phyloP scores from a whole-genome alignment of 768 basidiomycete species.

The Pleurotus platypus region DNA sequence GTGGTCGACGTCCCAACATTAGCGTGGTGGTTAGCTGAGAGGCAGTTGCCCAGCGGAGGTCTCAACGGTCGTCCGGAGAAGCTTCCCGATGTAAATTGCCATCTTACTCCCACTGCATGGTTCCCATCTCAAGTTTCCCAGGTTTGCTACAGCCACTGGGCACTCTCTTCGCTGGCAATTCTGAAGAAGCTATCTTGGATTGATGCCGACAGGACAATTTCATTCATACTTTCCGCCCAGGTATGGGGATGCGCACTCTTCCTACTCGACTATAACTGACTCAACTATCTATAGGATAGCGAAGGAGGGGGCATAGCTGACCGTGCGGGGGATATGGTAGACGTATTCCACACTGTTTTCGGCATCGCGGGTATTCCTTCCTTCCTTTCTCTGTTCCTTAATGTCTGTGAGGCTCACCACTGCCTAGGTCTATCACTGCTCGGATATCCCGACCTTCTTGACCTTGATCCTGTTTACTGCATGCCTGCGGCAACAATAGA shows the following conservation, averaged over 20 bases:
- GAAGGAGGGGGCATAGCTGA: constrained; percentile 95
- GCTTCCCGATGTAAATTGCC: constrained; percentile 77
- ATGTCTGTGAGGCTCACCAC: no score
- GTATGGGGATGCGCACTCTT: constrained; percentile 30
- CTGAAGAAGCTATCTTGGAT: constrained; percentile 85
- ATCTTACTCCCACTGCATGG: neutral
- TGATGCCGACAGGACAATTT: constrained; percentile 68
- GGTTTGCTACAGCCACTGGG: constrained; percentile 99
- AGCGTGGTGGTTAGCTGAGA: constrained; percentile 91
- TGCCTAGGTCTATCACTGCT: constrained; percentile 75
- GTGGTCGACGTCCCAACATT: constrained; percentile 65
- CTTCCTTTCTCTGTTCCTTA: no score
- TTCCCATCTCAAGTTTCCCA: constrained; percentile 23
- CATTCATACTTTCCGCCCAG: constrained; percentile 88
- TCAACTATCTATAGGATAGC: constrained; percentile 52
- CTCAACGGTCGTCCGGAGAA: constrained; percentile 98
- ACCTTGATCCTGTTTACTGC: constrained; percentile 94
- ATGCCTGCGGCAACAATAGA: constrained; percentile 84
- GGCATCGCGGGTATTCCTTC: constrained; percentile 70
- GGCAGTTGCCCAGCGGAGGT: constrained; percentile 91
- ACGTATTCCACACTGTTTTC: constrained; percentile 97
- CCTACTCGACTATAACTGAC: neutral
- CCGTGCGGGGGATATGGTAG: constrained; percentile 87
- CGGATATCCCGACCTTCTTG: constrained; percentile 79
- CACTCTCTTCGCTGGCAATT: constrained; percentile 84